phyloP scores from a whole-genome alignment of 352 stramenopile genomes.

The Stramenopiles sp. region DNA sequence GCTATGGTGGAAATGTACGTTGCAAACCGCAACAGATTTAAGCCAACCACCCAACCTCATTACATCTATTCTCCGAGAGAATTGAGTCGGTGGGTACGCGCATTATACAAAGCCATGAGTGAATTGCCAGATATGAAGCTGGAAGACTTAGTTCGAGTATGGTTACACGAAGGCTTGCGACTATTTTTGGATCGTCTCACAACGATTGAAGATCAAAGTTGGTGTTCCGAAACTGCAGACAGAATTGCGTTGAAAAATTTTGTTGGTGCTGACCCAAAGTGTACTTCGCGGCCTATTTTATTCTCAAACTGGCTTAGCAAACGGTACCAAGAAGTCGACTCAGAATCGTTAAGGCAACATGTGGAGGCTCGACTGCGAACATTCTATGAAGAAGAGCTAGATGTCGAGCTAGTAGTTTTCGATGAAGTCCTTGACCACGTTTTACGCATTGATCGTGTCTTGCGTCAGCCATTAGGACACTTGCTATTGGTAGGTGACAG shows the following conservation, averaged over 20 bases:
- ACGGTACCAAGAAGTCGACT: constrained; percentile 70
- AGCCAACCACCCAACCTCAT: constrained; percentile 73
- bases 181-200: constrained; percentile 98
- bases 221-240: constrained; percentile 69
- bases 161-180: constrained; percentile 91
- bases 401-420: constrained; percentile 98
- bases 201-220: constrained; percentile 79
- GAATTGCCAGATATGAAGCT: constrained; percentile 25
- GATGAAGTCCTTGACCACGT: constrained; percentile 99
- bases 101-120: constrained; percentile 92
- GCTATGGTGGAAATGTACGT: constrained; percentile 99
- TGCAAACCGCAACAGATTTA: constrained; percentile 85
- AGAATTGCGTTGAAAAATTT: constrained; percentile 53
- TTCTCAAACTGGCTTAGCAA: constrained; percentile 97
- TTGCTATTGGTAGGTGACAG: constrained; percentile 93
- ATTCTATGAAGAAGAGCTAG: constrained; percentile 99
- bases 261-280: constrained; percentile 47
- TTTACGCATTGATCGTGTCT: constrained; percentile 87
- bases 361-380: constrained; percentile 82
- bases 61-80: constrained; percentile 99
- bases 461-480: constrained; percentile 94
- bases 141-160: constrained; percentile 88
- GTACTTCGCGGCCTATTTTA: constrained; percentile 62
- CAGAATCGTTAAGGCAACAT: constrained; percentile 79
- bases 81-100: constrained; percentile 93